These are phyloP conservation scores for Eucalyptus cloeziana DNA, from an alignment of 345 rosid species.

Conservation along the genomic window DNA sequence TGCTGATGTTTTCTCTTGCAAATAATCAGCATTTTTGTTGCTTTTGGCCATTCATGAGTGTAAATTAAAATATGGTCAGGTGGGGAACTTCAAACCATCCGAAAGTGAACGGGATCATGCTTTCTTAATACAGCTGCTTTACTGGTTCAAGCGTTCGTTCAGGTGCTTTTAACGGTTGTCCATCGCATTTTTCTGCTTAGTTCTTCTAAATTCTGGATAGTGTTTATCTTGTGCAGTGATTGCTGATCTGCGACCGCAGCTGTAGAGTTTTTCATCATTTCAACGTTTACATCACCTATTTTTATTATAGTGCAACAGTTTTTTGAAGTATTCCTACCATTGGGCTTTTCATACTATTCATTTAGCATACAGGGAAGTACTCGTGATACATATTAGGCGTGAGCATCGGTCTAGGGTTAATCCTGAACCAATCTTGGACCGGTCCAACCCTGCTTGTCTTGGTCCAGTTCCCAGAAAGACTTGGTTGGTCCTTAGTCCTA, in stretches of 20 bases:
- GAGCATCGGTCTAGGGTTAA: too few species aligned
- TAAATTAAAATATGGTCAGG: constrained; percentile 31
- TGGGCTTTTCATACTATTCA: not conserved
- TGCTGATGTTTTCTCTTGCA: not conserved
- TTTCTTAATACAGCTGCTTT: constrained; percentile 90
- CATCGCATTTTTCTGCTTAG: not conserved
- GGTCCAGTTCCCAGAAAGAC: fast-evolving
- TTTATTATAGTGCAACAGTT: not conserved
- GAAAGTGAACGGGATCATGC: constrained; percentile 52
- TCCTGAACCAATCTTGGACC: fast-evolving
- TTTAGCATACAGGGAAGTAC: not conserved
- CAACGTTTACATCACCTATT: not conserved
- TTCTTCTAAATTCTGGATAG: not conserved
- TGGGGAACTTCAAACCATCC: constrained; percentile 63
- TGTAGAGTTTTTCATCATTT: not conserved
- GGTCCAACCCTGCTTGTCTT: too few species aligned
- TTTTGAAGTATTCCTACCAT: not conserved
- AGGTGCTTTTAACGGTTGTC: constrained; percentile 25
- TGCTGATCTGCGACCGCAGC: not conserved
- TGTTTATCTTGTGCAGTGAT: not conserved
- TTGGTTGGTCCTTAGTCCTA: fast-evolving
- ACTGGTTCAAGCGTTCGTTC: constrained; percentile 88
- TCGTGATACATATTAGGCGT: not conserved
- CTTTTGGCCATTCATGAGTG: not conserved
- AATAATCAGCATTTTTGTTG: not conserved